These are phyloP conservation scores for Coprinopsis strossmayeri DNA, from an alignment of 768 basidiomycete species.

Conservation along the genomic window DNA sequence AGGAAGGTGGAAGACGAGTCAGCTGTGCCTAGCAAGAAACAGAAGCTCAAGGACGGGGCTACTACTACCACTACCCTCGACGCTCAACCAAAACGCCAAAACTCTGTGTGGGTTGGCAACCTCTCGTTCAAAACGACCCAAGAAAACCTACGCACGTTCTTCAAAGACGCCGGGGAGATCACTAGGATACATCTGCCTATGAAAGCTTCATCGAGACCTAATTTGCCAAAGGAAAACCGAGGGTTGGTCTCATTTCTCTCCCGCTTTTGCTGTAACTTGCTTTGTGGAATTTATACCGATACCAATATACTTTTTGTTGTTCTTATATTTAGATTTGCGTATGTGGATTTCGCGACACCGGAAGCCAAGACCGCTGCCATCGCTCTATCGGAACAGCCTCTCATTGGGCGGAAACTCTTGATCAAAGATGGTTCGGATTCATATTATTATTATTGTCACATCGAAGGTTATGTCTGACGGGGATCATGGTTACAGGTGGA, in stretches of 20 bases:
- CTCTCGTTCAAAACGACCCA: constrained; percentile 83
- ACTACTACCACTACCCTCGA: constrained; percentile 21
- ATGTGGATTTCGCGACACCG: constrained; percentile 83
- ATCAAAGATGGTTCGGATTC: constrained; percentile 88
- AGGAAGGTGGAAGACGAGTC: constrained; percentile 23
- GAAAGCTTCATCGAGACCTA: constrained; percentile 45
- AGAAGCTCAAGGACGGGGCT: constrained; percentile 36
- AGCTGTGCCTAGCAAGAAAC: constrained; percentile 32
- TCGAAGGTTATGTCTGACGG: too few relatives aligned
- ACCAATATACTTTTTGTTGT: constrained; percentile 5
- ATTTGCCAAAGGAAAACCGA: constrained; percentile 60
- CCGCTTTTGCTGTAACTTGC: constrained; percentile 12
- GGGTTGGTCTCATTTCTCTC: constrained; percentile 49
- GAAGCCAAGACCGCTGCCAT: constrained; percentile 76
- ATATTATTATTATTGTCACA: too few relatives aligned
- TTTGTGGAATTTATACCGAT: constrained; percentile 3
- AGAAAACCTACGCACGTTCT: constrained; percentile 64
- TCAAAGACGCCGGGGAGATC: constrained; percentile 65
- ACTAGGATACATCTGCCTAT: constrained; percentile 84
- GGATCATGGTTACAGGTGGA: too few relatives aligned
- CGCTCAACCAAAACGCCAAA: constrained; percentile 50
- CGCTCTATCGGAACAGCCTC: constrained; percentile 68
- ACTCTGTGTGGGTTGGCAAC: constrained; percentile 96
- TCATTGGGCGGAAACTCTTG: constrained; percentile 82
- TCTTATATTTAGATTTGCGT: constrained; percentile 68